phyloP scores from a whole-genome alignment of 371 early-diverging fungal species.

The Lichtheimia ramosa region DNA sequence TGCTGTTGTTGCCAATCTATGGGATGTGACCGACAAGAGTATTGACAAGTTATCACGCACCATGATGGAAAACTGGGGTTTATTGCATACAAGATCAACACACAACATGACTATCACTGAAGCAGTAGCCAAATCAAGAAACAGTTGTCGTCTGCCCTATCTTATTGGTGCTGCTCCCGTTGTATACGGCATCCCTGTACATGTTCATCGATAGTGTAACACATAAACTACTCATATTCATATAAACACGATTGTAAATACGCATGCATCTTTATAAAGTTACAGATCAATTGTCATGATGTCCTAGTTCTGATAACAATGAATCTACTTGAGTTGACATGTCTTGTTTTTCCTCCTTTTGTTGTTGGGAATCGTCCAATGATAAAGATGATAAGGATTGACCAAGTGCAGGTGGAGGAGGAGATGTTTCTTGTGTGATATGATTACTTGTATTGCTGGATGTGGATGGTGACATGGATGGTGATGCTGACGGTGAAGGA shows the following conservation, averaged over 20 bases:
- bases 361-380: background rate
- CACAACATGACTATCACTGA: conserved; percentile 58
- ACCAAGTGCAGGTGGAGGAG: conserved; percentile 15
- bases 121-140: conserved; percentile 75
- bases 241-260: no score
- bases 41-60: conserved; percentile 86
- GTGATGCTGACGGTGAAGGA: conserved; percentile 7
- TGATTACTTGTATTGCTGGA: conserved; percentile 5
- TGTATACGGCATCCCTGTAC: conserved; percentile 92
- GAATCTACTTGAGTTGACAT: conserved; percentile 34
- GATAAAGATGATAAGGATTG: conserved; percentile 7
- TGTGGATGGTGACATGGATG: conserved; percentile 12
- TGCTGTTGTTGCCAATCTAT: conserved; percentile 92
- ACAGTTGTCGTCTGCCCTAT: conserved; percentile 77
- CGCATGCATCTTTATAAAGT: no score
- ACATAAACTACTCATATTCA: no score
- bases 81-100: conserved; percentile 30
- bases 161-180: conserved; percentile 95
- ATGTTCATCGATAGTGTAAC: conserved; percentile 9
- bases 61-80: conserved; percentile 73
- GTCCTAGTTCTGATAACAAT: conserved; percentile 38
- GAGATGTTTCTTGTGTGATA: background rate
- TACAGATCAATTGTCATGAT: conserved; percentile 27
- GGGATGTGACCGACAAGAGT: conserved; percentile 99
- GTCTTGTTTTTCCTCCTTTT: conserved; percentile 15